phyloP scores from a whole-genome alignment of 148 eudicot genomes.

The Tetragonia tetragonoides region DNA sequence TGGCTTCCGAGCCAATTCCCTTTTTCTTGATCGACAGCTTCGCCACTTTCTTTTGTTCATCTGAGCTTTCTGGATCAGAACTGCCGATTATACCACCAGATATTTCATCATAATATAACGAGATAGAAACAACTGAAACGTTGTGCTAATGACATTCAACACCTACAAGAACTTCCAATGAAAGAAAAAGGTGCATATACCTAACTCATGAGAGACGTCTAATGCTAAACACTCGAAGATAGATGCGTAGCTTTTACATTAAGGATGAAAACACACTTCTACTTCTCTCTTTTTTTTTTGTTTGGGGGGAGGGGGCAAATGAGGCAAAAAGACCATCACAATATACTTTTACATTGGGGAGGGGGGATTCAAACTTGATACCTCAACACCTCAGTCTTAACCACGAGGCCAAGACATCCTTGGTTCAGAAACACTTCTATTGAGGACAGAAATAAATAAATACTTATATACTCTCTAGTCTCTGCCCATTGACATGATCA shows the following conservation, averaged over 20 bases:
- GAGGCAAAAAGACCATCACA: too few species aligned
- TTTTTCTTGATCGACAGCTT: slow-evolving; percentile 77
- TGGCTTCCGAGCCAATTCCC: slow-evolving; percentile 90
- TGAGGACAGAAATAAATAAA: too few species aligned
- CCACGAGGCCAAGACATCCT: too few species aligned
- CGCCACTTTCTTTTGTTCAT: slow-evolving; percentile 64
- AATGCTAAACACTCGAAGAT: not conserved
- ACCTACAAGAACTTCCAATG: not conserved
- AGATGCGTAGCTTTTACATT: not conserved
- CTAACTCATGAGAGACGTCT: not conserved
- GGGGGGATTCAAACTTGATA: too few species aligned
- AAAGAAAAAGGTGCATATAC: slow-evolving; percentile 4
- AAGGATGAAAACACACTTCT: not conserved
- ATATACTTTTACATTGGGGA: too few species aligned
- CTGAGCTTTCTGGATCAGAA: slow-evolving; percentile 51
- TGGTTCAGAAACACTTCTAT: too few species aligned
- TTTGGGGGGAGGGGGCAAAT: too few species aligned
- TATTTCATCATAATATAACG: not conserved
- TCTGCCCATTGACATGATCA: too few species aligned
- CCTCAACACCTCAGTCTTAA: too few species aligned
- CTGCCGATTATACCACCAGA: slow-evolving; percentile 34
- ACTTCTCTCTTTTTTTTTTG: too few species aligned
- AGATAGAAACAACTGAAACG: not conserved
- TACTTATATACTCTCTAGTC: too few species aligned
- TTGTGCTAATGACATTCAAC: not conserved